Evolutionary conservation across 139 green algal genomes (phyloP).

Genomic region (Chlorella sp.): DNA sequence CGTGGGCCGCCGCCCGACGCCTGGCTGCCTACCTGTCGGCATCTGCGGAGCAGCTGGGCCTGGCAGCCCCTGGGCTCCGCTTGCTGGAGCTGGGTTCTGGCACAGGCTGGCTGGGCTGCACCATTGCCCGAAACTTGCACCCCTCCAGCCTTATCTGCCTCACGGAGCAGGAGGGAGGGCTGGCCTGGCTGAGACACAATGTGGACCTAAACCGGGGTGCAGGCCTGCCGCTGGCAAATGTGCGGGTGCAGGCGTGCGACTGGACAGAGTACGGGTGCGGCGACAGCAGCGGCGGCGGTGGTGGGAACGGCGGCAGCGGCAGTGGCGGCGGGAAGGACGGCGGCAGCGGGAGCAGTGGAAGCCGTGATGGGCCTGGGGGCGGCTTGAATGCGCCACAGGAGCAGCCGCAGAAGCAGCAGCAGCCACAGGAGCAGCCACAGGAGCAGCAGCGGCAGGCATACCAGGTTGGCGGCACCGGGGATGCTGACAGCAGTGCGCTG

Average conservation of each 20-base stretch:
- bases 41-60: neutral
- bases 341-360: neutral
- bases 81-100: conserved; percentile 71
- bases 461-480: neutral
- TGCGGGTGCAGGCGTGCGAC: conserved; percentile 35
- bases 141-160: conserved; percentile 44
- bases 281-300: neutral
- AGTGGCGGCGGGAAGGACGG: neutral
- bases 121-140: conserved; percentile 61
- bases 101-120: conserved; percentile 61
- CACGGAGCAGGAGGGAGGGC: conserved; percentile 45
- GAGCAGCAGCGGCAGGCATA: neutral
- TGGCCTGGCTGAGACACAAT: conserved; percentile 56
- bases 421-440: neutral
- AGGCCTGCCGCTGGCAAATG: conserved; percentile 11
- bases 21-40: conserved; percentile 29
- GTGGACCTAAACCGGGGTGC: conserved; percentile 41
- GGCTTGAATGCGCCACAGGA: neutral
- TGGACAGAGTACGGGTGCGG: conserved; percentile 5
- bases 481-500: neutral
- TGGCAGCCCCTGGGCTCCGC: neutral
- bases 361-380: neutral
- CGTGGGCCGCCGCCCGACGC: conserved; percentile 38
- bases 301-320: neutral
- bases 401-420: neutral